Evolutionary conservation across 192 early-diverging fungal species (phyloP), one percentile per base, ranked within the genome.

Genomic region (Phlyctochytrium bullatum): DNA sequence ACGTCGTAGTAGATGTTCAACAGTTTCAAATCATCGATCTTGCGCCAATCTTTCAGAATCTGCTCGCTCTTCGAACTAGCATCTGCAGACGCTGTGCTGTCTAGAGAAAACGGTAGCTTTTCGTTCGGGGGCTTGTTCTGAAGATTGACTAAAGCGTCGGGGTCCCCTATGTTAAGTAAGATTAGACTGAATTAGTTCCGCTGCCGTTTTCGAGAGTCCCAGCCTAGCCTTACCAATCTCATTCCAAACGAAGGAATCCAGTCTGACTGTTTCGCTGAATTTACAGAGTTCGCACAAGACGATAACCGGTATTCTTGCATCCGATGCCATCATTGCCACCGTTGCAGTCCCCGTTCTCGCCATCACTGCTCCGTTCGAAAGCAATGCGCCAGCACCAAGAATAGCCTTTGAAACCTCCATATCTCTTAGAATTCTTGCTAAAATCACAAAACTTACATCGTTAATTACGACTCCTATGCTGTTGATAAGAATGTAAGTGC

Each of bases 181-280:
- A 10, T n/a, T 3, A 32, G 35, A 23, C 54, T 2, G 4, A 27
- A 10, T 29, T 12, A 23, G 23, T 16, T 4, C 56, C 28, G 56
- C 27, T 16, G 56, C 16, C 53, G 12, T 57, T 57, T 57, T 14
- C 27, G 27, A 28, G 25, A 6, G 25, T 14, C 10, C 27, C 20
- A 28, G 10, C 40, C 10, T 50, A 10, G 29, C 69, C 66, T 34
- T 65, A 74, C 90, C 94, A 62, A 96, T 85, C 76, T 99, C 97
- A 76, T 99, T 99, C 91, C 86, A 88, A 2, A 96, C 96, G 67
- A 97, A 91, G 17, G 95, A 93, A 77, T 99, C 97, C 24, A 99
- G 77, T 75, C 95, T 92, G 32, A 93, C 90, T 14, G 87, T 81
- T 40, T 96, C 92, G 62, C 87, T 88, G 66, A 99, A 98, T 81